Evolutionary conservation across 208 protist genomes (phyloP).

Genomic region (Wallacemonas sp.): DNA sequence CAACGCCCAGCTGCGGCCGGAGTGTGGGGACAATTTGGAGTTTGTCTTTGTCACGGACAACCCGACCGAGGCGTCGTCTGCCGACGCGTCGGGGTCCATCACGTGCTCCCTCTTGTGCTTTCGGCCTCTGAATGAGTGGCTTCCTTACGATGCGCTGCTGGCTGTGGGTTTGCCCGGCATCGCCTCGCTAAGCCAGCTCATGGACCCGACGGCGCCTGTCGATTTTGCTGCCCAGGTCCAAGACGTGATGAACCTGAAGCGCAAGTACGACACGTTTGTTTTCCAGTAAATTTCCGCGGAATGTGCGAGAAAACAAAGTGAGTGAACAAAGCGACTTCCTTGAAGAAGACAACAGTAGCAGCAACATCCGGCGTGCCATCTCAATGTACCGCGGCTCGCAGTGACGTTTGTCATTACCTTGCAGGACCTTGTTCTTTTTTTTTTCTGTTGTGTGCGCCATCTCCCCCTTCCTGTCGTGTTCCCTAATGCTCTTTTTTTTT

Average conservation of each 20-base stretch:
- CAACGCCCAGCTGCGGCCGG: conserved; percentile 11
- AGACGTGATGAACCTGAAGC: conserved; percentile 12
- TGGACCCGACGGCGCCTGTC: conserved; percentile 27
- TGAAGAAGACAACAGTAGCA: too few relatives aligned
- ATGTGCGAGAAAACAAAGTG: conserved; percentile 19
- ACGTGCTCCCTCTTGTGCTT: conserved; percentile 45
- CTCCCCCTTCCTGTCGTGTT: conserved; percentile 4
- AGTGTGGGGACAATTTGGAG: conserved; percentile 26
- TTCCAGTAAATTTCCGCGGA: conserved; percentile 9
- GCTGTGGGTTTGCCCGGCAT: conserved; percentile 39
- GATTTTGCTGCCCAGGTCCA: conserved; percentile 23
- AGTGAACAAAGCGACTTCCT: too few relatives aligned
- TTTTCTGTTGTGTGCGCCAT: background rate
- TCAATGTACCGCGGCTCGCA: too few relatives aligned
- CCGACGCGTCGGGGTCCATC: conserved; percentile 45
- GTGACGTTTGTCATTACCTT: too few relatives aligned
- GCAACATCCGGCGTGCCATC: too few relatives aligned
- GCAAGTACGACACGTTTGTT: conserved; percentile 4
- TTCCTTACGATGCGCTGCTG: conserved; percentile 44
- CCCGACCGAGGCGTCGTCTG: conserved; percentile 54
- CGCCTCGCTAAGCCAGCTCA: conserved; percentile 50
- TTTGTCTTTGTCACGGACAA: conserved; percentile 67
- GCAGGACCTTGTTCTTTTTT: conserved; percentile 15
- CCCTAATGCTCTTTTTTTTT: too few relatives aligned
- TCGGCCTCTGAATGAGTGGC: conserved; percentile 54